These are phyloP conservation scores for Ephemerocybe angulata DNA, from an alignment of 768 basidiomycete genomes.

Conservation along the genomic window DNA sequence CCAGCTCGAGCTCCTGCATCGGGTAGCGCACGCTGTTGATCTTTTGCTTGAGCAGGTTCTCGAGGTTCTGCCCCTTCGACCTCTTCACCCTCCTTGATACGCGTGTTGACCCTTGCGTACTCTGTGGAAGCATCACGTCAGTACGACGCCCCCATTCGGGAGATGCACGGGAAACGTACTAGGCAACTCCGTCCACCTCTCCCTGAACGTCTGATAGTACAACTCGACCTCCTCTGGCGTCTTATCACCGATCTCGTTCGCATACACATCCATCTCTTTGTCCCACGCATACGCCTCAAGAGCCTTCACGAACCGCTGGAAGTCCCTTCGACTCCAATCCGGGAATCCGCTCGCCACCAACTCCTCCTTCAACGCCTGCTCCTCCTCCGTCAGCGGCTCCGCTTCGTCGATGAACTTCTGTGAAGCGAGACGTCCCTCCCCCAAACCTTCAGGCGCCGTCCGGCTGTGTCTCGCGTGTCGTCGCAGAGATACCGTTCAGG, in stretches of 20 bases:
- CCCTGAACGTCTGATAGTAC: constrained; percentile 83
- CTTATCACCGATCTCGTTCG: constrained; percentile 84
- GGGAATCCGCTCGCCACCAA: constrained; percentile 77
- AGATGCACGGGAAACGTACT: no score
- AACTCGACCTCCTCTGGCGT: constrained; percentile 68
- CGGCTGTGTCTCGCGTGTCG: constrained; percentile 60
- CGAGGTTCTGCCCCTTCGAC: constrained; percentile 77
- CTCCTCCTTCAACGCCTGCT: constrained; percentile 75
- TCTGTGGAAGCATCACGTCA: no score
- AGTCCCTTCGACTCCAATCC: constrained; percentile 90
- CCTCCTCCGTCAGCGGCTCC: constrained; percentile 87
- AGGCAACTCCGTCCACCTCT: constrained; percentile 82
- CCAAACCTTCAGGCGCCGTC: constrained; percentile 81
- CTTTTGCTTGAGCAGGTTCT: constrained; percentile 75
- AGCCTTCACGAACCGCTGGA: constrained; percentile 84
- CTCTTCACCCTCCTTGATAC: constrained; percentile 89
- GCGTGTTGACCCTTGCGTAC: constrained; percentile 73
- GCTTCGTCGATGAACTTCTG: constrained; percentile 90
- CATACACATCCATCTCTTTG: constrained; percentile 63
- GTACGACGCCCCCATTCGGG: no score
- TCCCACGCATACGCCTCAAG: constrained; percentile 68
- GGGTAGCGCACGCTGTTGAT: constrained; percentile 82
- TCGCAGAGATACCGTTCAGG: constrained; percentile 62
- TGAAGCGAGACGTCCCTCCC: constrained; percentile 72
- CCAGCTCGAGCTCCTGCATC: constrained; percentile 95